phyloP scores from a whole-genome alignment of 1,284 basidiomycete genomes.

The Stereum hirsutum region DNA sequence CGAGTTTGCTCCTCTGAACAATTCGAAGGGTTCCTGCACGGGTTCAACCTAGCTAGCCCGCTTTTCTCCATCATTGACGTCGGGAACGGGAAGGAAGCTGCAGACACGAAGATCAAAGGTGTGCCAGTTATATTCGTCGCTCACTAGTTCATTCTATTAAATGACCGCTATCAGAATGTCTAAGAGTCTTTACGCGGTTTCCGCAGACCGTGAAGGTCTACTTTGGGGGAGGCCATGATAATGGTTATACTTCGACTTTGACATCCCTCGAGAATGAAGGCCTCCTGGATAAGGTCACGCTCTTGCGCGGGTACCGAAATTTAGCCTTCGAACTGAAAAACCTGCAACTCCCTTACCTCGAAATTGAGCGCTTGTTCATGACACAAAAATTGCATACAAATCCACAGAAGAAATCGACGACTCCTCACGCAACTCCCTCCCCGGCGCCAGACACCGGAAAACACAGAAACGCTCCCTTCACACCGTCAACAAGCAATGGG shows the following conservation, averaged over 20 bases:
- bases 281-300: constrained; percentile 36
- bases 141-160: not conserved
- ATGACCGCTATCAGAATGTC: constrained; percentile 23
- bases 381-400: constrained; percentile 27
- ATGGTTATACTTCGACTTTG: constrained; percentile 42
- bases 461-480: no score
- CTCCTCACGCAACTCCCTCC: not conserved
- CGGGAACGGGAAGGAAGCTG: constrained; percentile 46
- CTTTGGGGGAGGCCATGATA: constrained; percentile 43
- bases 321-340: constrained; percentile 34
- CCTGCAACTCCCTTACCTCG: constrained; percentile 30
- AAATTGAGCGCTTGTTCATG: constrained; percentile 41
- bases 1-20: constrained; percentile 27
- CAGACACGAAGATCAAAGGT: constrained; percentile 49
- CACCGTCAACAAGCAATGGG: not conserved
- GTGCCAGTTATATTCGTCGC: constrained; percentile 2
- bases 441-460: not conserved
- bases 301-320: constrained; percentile 39
- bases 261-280: constrained; percentile 40
- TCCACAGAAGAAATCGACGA: not conserved
- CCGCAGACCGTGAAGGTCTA: constrained; percentile 34
- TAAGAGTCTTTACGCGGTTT: constrained; percentile 34
- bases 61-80: constrained; percentile 45
- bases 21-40: constrained; percentile 35
- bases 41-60: constrained; percentile 37